Conservation (phyloP, 768 basidiomycete species). For the Brasilioporus rufonigricans region DNA sequence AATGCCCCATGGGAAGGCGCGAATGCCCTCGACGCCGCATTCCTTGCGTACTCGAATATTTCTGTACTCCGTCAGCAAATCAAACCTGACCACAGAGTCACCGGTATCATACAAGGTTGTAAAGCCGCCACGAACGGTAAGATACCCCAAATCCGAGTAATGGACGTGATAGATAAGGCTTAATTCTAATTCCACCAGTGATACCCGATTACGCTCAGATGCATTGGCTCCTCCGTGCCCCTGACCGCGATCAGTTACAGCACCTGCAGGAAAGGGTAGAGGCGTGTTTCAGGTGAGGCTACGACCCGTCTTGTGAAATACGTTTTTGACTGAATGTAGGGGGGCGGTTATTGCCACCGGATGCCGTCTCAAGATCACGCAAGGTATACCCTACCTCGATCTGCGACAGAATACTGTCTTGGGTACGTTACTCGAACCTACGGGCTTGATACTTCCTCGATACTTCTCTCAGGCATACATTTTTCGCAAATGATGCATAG, state of each 20-base stretch:
- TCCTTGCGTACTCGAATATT: slow-evolving; percentile 76
- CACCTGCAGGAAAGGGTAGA: slow-evolving; percentile 56
- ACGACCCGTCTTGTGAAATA: background rate
- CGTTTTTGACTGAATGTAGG: slow-evolving; percentile 35
- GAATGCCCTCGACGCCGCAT: slow-evolving; percentile 87
- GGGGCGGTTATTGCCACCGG: slow-evolving; percentile 65
- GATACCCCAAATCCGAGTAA: slow-evolving; percentile 13
- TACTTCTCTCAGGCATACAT: slow-evolving; percentile 43
- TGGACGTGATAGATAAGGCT: background rate
- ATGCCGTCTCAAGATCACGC: slow-evolving; percentile 48
- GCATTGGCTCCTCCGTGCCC: slow-evolving; percentile 70
- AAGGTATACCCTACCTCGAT: slow-evolving; percentile 48
- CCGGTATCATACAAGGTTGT: slow-evolving; percentile 71
- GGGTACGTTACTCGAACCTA: slow-evolving; percentile 35
- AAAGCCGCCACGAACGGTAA: slow-evolving; percentile 70
- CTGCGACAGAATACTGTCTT: slow-evolving; percentile 57
- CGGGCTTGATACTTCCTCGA: background rate
- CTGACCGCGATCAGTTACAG: slow-evolving; percentile 54
- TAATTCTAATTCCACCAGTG: slow-evolving; percentile 43
- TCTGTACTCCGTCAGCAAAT: slow-evolving; percentile 86
- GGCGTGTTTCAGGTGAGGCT: slow-evolving; percentile 67
- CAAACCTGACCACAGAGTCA: slow-evolving; percentile 75
- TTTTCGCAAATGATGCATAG: slow-evolving; percentile 46
- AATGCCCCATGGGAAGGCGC: slow-evolving; percentile 82
- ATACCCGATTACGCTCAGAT: slow-evolving; percentile 83